Conservation (phyloP, 805 yeast species). For the Jamesozyma jinghongensis region DNA sequence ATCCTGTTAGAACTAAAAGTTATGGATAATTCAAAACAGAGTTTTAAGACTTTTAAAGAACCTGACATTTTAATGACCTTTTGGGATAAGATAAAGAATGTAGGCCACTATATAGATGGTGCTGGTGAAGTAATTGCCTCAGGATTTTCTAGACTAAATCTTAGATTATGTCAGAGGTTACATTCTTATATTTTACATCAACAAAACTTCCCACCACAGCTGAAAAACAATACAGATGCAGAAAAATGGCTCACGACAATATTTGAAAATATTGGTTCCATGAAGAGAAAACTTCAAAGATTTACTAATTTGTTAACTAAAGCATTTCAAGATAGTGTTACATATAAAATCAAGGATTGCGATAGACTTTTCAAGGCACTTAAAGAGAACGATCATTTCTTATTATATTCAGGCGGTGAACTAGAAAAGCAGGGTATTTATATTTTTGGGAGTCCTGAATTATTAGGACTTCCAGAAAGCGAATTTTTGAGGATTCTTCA, state of each 20-base stretch:
- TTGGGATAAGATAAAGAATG: slow-evolving; percentile 67
- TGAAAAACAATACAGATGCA: slow-evolving; percentile 34
- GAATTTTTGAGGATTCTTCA: slow-evolving; percentile 39
- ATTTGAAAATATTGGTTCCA: slow-evolving; percentile 60
- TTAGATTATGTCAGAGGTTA: slow-evolving; percentile 59
- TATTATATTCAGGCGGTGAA: slow-evolving; percentile 60
- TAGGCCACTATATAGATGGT: slow-evolving; percentile 72
- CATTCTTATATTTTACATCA: slow-evolving; percentile 65
- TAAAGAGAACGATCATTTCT: slow-evolving; percentile 59
- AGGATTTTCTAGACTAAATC: slow-evolving; percentile 57
- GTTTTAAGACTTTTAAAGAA: slow-evolving; percentile 80
- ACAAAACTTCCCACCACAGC: slow-evolving; percentile 48
- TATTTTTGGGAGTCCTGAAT: slow-evolving; percentile 57
- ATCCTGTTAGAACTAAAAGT: slow-evolving; percentile 69
- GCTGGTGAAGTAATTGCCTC: slow-evolving; percentile 77
- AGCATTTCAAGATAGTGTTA: slow-evolving; percentile 65
- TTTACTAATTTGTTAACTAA: slow-evolving; percentile 60
- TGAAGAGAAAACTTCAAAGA: slow-evolving; percentile 75
- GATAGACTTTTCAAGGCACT: slow-evolving; percentile 48
- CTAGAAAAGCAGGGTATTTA: slow-evolving; percentile 71
- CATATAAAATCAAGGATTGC: slow-evolving; percentile 46
- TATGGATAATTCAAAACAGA: slow-evolving; percentile 61
- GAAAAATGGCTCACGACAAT: slow-evolving; percentile 60
- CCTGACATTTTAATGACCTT: slow-evolving; percentile 81
- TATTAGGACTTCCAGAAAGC: slow-evolving; percentile 32